phyloP scores from a whole-genome alignment of 2,329 filamentous ascomycete genomes.

The Ilyonectria destructans region DNA sequence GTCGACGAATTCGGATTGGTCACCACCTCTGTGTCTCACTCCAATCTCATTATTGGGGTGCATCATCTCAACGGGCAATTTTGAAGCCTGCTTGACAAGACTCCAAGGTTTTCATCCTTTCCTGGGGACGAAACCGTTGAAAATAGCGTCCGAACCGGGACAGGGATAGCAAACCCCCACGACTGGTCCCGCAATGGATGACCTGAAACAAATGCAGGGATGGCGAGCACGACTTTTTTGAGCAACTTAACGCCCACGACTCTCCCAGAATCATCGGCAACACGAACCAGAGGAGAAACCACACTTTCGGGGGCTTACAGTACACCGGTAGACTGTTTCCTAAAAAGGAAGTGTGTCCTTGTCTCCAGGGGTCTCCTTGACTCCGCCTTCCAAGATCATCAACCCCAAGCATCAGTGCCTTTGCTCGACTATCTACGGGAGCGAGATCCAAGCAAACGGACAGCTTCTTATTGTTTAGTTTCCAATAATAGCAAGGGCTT shows the following conservation, averaged over 20 bases:
- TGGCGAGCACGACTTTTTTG: constrained; percentile 40
- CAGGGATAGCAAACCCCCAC: constrained; percentile 41
- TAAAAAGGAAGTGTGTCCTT: constrained; percentile 1
- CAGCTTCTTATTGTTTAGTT: neutral
- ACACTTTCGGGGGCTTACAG: constrained; percentile 11
- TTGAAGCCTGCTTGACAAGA: constrained; percentile 10
- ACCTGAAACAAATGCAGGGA: constrained; percentile 50
- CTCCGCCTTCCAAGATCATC: neutral
- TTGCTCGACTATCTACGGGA: neutral
- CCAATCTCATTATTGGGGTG: neutral
- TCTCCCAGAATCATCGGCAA: constrained; percentile 27
- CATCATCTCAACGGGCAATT: constrained; percentile 11
- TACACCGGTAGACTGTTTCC: constrained; percentile 18
- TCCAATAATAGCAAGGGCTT: constrained; percentile 15
- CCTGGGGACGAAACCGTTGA: constrained; percentile 28
- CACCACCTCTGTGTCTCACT: constrained; percentile 12
- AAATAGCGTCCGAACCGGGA: constrained; percentile 32
- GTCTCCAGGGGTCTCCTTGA: neutral
- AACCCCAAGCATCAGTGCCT: neutral
- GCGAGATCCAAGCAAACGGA: constrained; percentile 13
- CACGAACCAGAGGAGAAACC: constrained; percentile 28
- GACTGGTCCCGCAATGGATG: constrained; percentile 43
- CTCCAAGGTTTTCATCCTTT: constrained; percentile 15
- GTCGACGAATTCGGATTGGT: neutral
- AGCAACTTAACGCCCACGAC: constrained; percentile 34